Evolutionary conservation across 257 asterid genomes (phyloP).

Genomic region (Lavandula angustifolia): DNA sequence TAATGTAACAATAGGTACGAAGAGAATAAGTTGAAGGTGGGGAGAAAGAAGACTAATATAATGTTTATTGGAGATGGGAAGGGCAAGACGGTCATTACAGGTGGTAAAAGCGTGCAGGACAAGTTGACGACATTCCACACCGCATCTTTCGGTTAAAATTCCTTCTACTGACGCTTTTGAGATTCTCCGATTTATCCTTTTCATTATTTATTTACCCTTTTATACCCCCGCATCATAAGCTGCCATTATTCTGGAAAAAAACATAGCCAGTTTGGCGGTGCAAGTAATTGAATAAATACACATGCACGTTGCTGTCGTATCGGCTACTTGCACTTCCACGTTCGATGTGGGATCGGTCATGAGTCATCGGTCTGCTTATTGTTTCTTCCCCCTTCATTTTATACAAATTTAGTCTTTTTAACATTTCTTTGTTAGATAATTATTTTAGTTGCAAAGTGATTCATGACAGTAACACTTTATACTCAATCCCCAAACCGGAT

Average conservation of each 20-base stretch:
- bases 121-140: constrained; percentile 80
- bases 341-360: no score
- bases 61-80: constrained; percentile 92
- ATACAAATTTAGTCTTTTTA: no score
- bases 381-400: no score
- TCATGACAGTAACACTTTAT: neutral
- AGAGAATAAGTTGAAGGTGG: constrained; percentile 66
- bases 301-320: constrained; percentile 31
- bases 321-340: neutral
- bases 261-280: constrained; percentile 14
- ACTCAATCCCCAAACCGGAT: constrained; percentile 10
- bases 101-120: constrained; percentile 59
- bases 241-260: constrained; percentile 11
- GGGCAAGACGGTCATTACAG: constrained; percentile 78
- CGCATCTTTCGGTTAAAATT: constrained; percentile 40
- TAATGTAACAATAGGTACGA: constrained; percentile 52
- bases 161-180: neutral
- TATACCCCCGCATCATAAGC: neutral
- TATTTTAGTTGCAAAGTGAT: neutral
- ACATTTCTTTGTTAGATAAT: neutral
- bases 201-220: constrained; percentile 17
- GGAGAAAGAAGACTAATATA: constrained; percentile 76
- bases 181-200: neutral
- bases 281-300: constrained; percentile 10
- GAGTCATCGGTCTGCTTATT: no score